A percentile compares a stretch with the other conserved stretches of the same genome.
These are phyloP conservation scores for Trypanosoma boissoni DNA, from an alignment of 208 protist species.

Conservation along the genomic window DNA sequence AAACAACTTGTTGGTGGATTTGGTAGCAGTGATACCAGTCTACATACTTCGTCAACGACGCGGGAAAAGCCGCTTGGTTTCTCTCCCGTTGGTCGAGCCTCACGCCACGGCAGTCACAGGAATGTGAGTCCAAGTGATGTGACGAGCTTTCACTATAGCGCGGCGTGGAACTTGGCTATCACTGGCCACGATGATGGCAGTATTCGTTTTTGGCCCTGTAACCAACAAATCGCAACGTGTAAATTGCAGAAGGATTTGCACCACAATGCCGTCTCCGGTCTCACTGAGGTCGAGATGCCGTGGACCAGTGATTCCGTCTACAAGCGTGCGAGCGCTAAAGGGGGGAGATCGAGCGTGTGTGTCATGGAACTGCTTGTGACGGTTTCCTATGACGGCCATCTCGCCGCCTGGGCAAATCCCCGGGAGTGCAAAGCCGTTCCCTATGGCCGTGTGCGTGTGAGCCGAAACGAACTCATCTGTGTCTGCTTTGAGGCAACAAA, in stretches of 20 bases:
- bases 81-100: background rate
- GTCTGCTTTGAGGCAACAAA: slow-evolving; percentile 30
- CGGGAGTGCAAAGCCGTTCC: slow-evolving; percentile 9
- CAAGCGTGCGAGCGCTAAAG: background rate
- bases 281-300: slow-evolving; percentile 17
- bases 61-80: slow-evolving; percentile 3
- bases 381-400: slow-evolving; percentile 51
- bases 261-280: slow-evolving; percentile 34
- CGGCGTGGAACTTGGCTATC: slow-evolving; percentile 24
- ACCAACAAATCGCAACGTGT: slow-evolving; percentile 28
- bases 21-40: slow-evolving; percentile 2
- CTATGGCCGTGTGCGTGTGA: slow-evolving; percentile 25
- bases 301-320: background rate
- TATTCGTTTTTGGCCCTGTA: slow-evolving; percentile 33
- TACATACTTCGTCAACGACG: background rate
- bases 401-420: slow-evolving; percentile 35
- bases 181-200: slow-evolving; percentile 48
- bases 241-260: slow-evolving; percentile 26
- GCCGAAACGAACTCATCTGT: slow-evolving; percentile 47
- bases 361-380: slow-evolving; percentile 31
- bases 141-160: slow-evolving; percentile 32
- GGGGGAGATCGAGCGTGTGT: background rate
- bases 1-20: background rate
- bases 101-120: background rate
- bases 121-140: slow-evolving; percentile 20